Evolutionary conservation across 257 asterid species (phyloP).

Genomic region (Phtheirospermum japonicum): DNA sequence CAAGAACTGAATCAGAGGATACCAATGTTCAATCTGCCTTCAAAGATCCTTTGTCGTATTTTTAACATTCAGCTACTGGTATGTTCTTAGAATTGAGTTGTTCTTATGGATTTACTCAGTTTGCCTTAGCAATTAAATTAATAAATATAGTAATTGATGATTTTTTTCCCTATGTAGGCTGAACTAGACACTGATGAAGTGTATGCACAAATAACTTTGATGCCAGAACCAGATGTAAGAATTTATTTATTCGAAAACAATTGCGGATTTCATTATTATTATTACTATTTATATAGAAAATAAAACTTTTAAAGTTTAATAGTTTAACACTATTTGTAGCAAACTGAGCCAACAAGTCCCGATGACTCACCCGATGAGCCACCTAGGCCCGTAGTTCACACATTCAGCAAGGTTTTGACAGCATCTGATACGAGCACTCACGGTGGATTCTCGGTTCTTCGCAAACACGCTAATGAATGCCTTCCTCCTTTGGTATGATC

Average conservation of each 20-base stretch:
- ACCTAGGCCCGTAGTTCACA: conserved; percentile 34
- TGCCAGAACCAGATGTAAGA: conserved; percentile 47
- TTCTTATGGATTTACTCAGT: background rate
- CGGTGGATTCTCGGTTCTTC: conserved; percentile 55
- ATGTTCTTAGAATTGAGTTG: conserved; percentile 7
- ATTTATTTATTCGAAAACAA: background rate
- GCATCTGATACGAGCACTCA: conserved; percentile 62
- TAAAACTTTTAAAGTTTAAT: too few relatives aligned
- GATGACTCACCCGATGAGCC: conserved; percentile 28
- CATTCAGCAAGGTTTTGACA: conserved; percentile 50
- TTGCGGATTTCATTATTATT: background rate
- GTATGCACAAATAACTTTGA: conserved; percentile 49
- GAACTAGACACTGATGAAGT: conserved; percentile 54
- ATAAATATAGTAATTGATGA: background rate
- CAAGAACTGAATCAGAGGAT: conserved; percentile 46
- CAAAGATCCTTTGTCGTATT: conserved; percentile 60
- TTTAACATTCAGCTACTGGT: conserved; percentile 48
- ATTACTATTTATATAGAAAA: background rate
- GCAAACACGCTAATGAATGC: conserved; percentile 54
- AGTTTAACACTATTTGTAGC: conserved; percentile 28
- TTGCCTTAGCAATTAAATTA: too few relatives aligned
- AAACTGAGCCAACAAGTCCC: conserved; percentile 38
- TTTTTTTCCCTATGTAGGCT: conserved; percentile 31
- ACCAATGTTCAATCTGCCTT: conserved; percentile 46
- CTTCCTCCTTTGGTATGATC: conserved; percentile 42